These are phyloP conservation scores for Pseudocercospora fuligena DNA, from an alignment of 2,329 filamentous ascomycete species.

Conservation along the genomic window DNA sequence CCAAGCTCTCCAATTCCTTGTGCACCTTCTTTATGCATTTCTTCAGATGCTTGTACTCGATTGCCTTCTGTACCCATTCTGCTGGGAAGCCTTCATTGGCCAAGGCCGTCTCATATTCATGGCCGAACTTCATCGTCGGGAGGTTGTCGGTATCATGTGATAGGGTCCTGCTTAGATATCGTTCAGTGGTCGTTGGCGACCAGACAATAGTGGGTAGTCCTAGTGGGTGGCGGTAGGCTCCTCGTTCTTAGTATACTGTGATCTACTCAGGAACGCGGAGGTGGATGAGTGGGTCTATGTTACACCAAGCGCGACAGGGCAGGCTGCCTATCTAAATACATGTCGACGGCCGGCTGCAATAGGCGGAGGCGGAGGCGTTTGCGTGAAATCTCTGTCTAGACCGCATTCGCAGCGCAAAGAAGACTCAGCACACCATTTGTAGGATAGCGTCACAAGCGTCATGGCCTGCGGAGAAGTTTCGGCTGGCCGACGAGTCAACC, in stretches of 20 bases:
- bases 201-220: too few species aligned
- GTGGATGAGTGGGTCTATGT: background rate
- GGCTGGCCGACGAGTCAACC: background rate
- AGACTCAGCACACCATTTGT: background rate
- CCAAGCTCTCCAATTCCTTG: constrained; percentile 70
- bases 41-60: constrained; percentile 84
- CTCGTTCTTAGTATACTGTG: background rate
- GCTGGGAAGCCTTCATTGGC: constrained; percentile 74
- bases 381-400: background rate
- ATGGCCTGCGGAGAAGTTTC: background rate
- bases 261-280: constrained; percentile 7
- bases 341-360: background rate
- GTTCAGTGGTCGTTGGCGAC: background rate
- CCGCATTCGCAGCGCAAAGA: background rate
- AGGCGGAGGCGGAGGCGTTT: background rate
- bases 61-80: constrained; percentile 72
- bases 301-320: background rate
- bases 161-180: background rate
- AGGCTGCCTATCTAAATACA: background rate
- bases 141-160: constrained; percentile 3
- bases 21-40: constrained; percentile 85
- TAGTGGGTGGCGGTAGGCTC: background rate
- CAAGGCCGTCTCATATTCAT: constrained; percentile 73
- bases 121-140: constrained; percentile 79
- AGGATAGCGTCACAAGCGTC: background rate